These are phyloP conservation scores for Vigna mungo DNA, from an alignment of 306 rosid species.

Conservation along the genomic window DNA sequence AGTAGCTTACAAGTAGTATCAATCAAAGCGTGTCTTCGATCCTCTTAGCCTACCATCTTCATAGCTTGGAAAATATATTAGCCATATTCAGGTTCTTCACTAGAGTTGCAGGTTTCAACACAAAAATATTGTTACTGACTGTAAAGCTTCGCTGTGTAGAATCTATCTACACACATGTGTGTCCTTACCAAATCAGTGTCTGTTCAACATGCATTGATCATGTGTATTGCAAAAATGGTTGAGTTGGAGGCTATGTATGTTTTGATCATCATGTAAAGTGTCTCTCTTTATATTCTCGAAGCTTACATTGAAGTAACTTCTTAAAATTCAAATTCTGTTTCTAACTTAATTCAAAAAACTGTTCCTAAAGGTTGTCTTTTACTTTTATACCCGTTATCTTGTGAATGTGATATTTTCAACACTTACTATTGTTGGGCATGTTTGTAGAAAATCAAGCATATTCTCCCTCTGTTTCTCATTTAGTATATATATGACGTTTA, in stretches of 20 bases:
- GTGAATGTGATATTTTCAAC: too few relatives aligned
- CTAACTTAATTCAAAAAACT: too few relatives aligned
- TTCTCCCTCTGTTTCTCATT: too few relatives aligned
- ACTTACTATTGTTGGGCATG: not conserved
- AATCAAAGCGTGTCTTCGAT: slow-evolving; percentile 26
- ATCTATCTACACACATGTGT: not conserved
- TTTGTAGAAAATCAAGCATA: slow-evolving; percentile 22
- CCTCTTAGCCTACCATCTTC: not conserved
- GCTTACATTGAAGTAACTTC: not conserved
- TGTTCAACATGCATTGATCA: slow-evolving; percentile 11
- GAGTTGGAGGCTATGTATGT: slow-evolving; percentile 20
- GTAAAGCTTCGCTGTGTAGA: not conserved
- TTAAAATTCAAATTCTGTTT: too few relatives aligned
- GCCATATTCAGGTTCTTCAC: slow-evolving; percentile 37
- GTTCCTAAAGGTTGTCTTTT: not conserved
- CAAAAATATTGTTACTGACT: not conserved
- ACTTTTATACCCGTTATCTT: too few relatives aligned
- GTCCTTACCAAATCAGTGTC: not conserved
- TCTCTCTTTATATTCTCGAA: not conserved
- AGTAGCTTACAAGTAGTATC: slow-evolving; percentile 60
- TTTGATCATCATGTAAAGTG: slow-evolving; percentile 4
- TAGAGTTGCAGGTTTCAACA: slow-evolving; percentile 14
- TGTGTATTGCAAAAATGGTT: not conserved
- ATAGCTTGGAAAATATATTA: slow-evolving; percentile 25
- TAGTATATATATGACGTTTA: too few relatives aligned